Percentiles rank a stretch among this genome's conserved stretches.
Conservation (phyloP, 352 stramenopile species). For the Phytophthora lateralis region DNA sequence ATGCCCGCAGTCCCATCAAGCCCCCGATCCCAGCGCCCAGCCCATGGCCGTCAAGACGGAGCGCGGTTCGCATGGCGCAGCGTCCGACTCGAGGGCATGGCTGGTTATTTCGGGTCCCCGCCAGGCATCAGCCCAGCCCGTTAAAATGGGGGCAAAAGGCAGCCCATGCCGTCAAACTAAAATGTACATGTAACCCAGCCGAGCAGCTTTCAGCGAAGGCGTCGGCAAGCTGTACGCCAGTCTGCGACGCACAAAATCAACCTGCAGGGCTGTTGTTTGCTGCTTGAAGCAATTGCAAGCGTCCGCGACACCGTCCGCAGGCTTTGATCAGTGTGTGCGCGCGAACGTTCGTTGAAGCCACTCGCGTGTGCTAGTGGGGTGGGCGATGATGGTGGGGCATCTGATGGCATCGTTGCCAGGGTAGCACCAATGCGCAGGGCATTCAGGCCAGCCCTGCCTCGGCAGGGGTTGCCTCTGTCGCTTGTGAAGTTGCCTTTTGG, state of each 20-base stretch:
- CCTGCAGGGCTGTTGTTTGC: too few relatives aligned
- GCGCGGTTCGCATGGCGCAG: slow-evolving; percentile 9
- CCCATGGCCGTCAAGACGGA: slow-evolving; percentile 23
- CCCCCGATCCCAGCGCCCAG: slow-evolving; percentile 14
- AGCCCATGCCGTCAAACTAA: background rate
- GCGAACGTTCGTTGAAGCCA: slow-evolving; percentile 21
- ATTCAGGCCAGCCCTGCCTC: background rate
- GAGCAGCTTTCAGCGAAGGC: slow-evolving; percentile 24
- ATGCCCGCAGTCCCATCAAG: slow-evolving; percentile 15
- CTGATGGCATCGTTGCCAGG: too few relatives aligned
- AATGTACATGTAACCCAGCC: background rate
- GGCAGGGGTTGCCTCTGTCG: background rate
- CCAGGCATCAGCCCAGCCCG: background rate
- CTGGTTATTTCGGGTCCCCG: slow-evolving; percentile 15
- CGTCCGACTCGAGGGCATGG: slow-evolving; percentile 10
- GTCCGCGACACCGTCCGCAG: background rate
- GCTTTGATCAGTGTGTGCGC: background rate
- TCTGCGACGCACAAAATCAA: background rate
- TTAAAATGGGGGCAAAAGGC: slow-evolving; percentile 4
- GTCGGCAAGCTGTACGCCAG: slow-evolving; percentile 21
- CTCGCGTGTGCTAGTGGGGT: background rate
- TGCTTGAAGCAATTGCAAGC: background rate
- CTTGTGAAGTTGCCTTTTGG: slow-evolving; percentile 17
- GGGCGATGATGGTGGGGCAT: background rate
- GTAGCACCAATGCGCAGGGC: background rate